Evolutionary conservation across 768 basidiomycete species (phyloP).

Genomic region (Termitomyces bulborhizus): DNA sequence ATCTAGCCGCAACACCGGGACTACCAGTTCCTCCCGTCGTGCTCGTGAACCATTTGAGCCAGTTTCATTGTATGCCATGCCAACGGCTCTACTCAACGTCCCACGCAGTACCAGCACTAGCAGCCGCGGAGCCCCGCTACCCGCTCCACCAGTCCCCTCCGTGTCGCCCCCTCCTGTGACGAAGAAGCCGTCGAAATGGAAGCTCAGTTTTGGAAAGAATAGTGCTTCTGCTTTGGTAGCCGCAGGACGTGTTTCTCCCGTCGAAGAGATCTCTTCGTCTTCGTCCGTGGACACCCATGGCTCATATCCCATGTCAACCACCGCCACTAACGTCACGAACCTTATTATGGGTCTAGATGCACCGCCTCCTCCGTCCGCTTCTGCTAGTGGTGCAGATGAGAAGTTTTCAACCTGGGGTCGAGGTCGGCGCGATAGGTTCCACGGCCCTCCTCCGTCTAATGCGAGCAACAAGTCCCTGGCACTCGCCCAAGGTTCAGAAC

Average conservation of each 20-base stretch:
- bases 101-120: slow-evolving; percentile 17
- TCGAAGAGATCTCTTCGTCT: slow-evolving; percentile 31
- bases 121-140: slow-evolving; percentile 11
- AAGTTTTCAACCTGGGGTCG: slow-evolving; percentile 40
- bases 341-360: slow-evolving; percentile 68
- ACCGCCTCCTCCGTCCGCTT: slow-evolving; percentile 24
- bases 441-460: slow-evolving; percentile 9
- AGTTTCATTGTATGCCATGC: slow-evolving; percentile 38
- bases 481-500: slow-evolving; percentile 19
- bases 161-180: slow-evolving; percentile 31
- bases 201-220: slow-evolving; percentile 65
- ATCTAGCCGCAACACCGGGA: slow-evolving; percentile 22
- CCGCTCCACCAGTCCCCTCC: slow-evolving; percentile 16
- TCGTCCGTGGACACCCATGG: slow-evolving; percentile 21
- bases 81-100: slow-evolving; percentile 24
- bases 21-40: slow-evolving; percentile 18
- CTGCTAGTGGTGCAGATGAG: slow-evolving; percentile 26
- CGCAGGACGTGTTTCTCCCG: slow-evolving; percentile 32
- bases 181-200: slow-evolving; percentile 88
- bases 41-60: slow-evolving; percentile 34
- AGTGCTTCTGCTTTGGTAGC: slow-evolving; percentile 28
- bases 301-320: slow-evolving; percentile 45
- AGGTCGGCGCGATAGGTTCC: slow-evolving; percentile 31
- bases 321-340: slow-evolving; percentile 72
- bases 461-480: slow-evolving; percentile 13